phyloP scores from a whole-genome alignment of 352 stramenopile genomes.

The Phytophthora nicotianae region DNA sequence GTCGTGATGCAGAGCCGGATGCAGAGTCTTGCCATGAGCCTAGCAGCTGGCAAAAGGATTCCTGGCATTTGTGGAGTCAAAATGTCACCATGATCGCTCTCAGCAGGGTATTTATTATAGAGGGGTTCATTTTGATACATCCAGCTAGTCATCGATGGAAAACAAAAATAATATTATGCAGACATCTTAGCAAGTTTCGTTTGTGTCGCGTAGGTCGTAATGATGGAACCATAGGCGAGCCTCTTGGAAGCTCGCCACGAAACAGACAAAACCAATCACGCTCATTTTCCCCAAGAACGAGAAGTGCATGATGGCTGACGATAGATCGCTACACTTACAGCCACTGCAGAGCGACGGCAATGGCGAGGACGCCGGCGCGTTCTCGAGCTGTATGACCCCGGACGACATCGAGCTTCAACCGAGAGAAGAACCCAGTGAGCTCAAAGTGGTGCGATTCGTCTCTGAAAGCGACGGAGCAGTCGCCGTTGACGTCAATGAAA shows the following conservation, averaged over 20 bases:
- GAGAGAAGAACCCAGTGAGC: neutral
- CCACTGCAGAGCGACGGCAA: slow-evolving; percentile 25
- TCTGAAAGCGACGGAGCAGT: slow-evolving; percentile 12
- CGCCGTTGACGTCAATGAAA: slow-evolving; percentile 11
- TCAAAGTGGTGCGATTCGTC: slow-evolving; percentile 24
- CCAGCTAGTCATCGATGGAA: neutral
- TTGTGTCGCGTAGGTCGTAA: slow-evolving; percentile 1
- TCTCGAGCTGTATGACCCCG: slow-evolving; percentile 14
- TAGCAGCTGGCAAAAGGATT: slow-evolving; percentile 8
- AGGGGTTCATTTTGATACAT: neutral
- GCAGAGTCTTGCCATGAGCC: too few species aligned
- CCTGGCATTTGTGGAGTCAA: neutral
- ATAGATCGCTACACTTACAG: slow-evolving; percentile 13
- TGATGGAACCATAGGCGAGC: slow-evolving; percentile 4
- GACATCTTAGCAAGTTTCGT: neutral
- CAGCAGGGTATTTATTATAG: neutral
- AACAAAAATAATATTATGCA: slow-evolving; percentile 17
- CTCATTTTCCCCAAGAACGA: neutral
- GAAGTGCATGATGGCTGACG: slow-evolving; percentile 7
- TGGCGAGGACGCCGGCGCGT: slow-evolving; percentile 20
- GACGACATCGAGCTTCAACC: slow-evolving; percentile 4
- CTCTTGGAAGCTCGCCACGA: slow-evolving; percentile 7
- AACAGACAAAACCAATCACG: slow-evolving; percentile 9
- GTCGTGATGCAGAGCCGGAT: slow-evolving; percentile 3
- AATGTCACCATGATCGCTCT: neutral